phyloP scores from a whole-genome alignment of 1,284 basidiomycete genomes.

The Ceratobasidium sp. region DNA sequence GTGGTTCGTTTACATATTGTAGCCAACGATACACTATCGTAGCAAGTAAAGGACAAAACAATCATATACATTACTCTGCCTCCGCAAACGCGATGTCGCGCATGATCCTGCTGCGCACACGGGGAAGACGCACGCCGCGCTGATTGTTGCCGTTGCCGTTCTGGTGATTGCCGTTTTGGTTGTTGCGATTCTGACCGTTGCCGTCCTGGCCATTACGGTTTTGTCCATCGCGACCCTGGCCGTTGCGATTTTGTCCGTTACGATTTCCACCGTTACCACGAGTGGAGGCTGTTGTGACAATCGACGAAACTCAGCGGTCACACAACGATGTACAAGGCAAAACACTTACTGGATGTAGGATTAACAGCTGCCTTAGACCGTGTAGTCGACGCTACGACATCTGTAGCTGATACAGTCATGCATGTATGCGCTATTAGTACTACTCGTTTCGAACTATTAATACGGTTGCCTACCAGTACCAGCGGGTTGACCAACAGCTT shows the following conservation, averaged over 20 bases:
- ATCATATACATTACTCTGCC: background rate
- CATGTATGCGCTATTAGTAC: background rate
- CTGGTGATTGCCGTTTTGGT: background rate
- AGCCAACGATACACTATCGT: background rate
- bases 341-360: constrained; percentile 22
- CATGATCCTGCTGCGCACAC: constrained; percentile 33
- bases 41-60: background rate
- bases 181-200: background rate
- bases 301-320: background rate
- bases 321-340: background rate
- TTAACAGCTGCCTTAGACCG: constrained; percentile 12
- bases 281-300: constrained; percentile 9
- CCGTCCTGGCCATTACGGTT: background rate
- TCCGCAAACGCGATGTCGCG: constrained; percentile 27
- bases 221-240: background rate
- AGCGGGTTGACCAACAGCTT: constrained; percentile 29
- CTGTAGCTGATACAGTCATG: constrained; percentile 7
- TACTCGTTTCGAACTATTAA: background rate
- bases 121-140: background rate
- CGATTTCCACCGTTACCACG: constrained; percentile 17
- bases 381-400: no score
- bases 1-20: background rate
- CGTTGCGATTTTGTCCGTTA: background rate
- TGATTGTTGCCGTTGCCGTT: background rate
- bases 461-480: constrained; percentile 1